Evolutionary conservation across 495 filamentous ascomycete genomes (phyloP), one percentile per base, ranked within the genome.

Genomic region (Penicillium cosmopolitanum): DNA sequence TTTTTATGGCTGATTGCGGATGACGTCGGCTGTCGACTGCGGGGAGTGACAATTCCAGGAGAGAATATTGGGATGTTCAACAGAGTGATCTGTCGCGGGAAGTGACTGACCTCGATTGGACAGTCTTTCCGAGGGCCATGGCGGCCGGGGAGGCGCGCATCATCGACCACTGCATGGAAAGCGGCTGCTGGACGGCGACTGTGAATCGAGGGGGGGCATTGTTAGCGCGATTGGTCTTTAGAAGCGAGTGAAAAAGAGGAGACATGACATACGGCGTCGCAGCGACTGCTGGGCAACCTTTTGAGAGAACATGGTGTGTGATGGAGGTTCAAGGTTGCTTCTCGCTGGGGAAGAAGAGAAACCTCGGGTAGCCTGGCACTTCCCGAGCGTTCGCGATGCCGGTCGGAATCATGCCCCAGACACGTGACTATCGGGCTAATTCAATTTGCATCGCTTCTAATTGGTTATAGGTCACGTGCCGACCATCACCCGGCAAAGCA

Each of bases 281-380:
- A 88, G 75, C 69, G 85, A 85, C 69, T 85, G 84, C 69, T 89
- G 81, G 51, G 81, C 80, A 71, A 85, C 74, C 79, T 87, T 84
- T 68, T 88, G 86, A 61, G 84, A 81, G 69, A 85, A 78, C 87
- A 91, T 91, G 34, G 50, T 84, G 76, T 52, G 50, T 55, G 55
- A 64, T 56, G 51, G 57, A 44, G n/a, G 42, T 38, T 16, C 42
- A 44, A 44, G 16, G 42, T 16, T 44, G 15, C 15, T 18, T 44
- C 36, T 44, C 42, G 42, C 42, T 44, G n/a, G 15, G 16, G n/a
- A 44, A 44, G 42, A 44, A 44, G 42, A 44, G 42, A 44, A 44
- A 44, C 42, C 42, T 44, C 42, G 42, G 42, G 42, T 44, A 44
- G 42, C n/a, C 11, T 44, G 42, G 42, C 42, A 12, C 42, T 44